phyloP scores from a whole-genome alignment of 148 eudicot genomes.

The Linanthus parryae region DNA sequence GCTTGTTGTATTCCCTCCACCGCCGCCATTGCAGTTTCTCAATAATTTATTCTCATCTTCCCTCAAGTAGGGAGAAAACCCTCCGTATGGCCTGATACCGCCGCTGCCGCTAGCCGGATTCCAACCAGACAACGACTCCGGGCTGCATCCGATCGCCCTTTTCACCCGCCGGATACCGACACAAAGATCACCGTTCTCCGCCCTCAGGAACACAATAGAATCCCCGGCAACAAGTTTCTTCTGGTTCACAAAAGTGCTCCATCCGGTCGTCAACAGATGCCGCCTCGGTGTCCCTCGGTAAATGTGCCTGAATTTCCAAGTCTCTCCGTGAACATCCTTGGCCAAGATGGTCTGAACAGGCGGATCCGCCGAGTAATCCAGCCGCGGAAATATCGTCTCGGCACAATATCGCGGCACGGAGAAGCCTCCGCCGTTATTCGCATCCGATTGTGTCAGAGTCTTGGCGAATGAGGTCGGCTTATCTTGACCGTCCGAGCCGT shows the following conservation, averaged over 20 bases:
- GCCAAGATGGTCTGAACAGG: constrained; percentile 88
- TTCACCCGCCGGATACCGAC: constrained; percentile 85
- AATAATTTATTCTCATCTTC: constrained; percentile 46
- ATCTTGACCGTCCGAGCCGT: constrained; percentile 35
- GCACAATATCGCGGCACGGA: constrained; percentile 96
- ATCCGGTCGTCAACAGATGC: constrained; percentile 87
- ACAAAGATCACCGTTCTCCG: constrained; percentile 83
- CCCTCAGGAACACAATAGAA: constrained; percentile 84
- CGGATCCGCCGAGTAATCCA: constrained; percentile 81
- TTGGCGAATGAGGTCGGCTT: constrained; percentile 88
- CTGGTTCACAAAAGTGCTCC: constrained; percentile 95
- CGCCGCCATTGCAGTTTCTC: constrained; percentile 34
- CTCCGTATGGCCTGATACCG: constrained; percentile 36
- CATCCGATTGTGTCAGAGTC: constrained; percentile 91
- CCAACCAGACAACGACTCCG: constrained; percentile 65
- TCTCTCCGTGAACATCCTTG: constrained; percentile 90
- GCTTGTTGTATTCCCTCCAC: constrained; percentile 12
- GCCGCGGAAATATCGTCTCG: constrained; percentile 80
- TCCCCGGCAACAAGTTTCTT: constrained; percentile 94
- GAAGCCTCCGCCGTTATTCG: constrained; percentile 95
- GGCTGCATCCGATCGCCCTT: constrained; percentile 60
- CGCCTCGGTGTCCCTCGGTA: constrained; percentile 92
- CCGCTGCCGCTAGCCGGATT: constrained; percentile 37
- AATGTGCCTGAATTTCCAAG: constrained; percentile 89
- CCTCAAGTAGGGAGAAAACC: constrained; percentile 56